Evolutionary conservation across 768 basidiomycete genomes (phyloP), one percentile per base, ranked within the genome.

Genomic region (Asterophora lycoperdoides): DNA sequence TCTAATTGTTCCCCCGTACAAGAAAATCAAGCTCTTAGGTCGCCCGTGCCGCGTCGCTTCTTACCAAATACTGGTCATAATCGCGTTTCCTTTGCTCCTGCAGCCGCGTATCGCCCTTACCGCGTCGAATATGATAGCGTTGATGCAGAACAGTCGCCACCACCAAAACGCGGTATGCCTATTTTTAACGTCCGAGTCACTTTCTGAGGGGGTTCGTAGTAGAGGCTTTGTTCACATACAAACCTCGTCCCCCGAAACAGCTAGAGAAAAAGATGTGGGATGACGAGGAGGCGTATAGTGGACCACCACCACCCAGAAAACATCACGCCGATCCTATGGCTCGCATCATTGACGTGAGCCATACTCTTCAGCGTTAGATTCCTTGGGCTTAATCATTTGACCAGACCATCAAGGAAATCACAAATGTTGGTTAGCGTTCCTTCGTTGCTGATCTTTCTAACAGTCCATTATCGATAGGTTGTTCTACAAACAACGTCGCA

Each of bases 361-460:
- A 17, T 5, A 17, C 15, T 6, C 14, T 46, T 19, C 35, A 32
- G 28, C 32, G 20, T 8, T 17, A 28, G 33, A 36, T 11, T 18
- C 17, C 37, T 17, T 23, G 39, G 34, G 28, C 48, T 28, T 40
- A 43, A 30, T 46, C 14, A 44, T 26, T 30, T 18, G 32, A 33
- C 32, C 40, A 83, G 80, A 66, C 78, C 44, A 63, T 84, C 44
- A 62, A 69, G 26, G 69, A 79, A 53, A 75, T 84, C 13, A 72
- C 77, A 42, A 59, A 75, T 58, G 81, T 72, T 59, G 35, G 56
- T 9, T 9, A 45, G 15, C n/a, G 8, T 14, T 36, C 11, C 39
- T 23, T 23, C 32, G n/a, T n/a, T 8, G 32, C 35, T 23, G 1
- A 32, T 37, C 23, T 23, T 32, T 44, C 44, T 32, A 34, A 5